These are phyloP conservation scores for Venturia oleaginea DNA, from an alignment of 2,329 filamentous ascomycete species.

Conservation along the genomic window DNA sequence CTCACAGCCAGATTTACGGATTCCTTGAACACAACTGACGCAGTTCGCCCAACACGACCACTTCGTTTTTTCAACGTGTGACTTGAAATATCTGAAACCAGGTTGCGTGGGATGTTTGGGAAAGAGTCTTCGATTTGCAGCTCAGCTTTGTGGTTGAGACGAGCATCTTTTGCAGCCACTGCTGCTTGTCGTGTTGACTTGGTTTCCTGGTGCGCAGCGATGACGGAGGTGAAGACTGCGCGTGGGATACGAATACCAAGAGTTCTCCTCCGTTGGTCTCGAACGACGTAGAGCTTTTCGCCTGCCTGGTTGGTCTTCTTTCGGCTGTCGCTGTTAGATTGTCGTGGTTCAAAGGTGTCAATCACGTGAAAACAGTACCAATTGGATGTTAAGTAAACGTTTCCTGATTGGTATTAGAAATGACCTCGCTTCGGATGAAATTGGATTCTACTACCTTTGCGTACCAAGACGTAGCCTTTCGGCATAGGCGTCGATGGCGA, in stretches of 20 bases:
- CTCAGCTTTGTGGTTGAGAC: not conserved
- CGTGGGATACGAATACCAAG: not conserved
- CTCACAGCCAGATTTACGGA: not conserved
- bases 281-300: not conserved
- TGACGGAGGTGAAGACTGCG: not conserved
- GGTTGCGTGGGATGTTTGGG: not conserved
- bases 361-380: not conserved
- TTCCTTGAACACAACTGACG: not conserved
- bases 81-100: not conserved
- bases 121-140: not conserved
- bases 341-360: not conserved
- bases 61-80: not conserved
- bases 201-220: not conserved
- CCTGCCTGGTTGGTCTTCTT: not conserved
- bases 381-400: not conserved
- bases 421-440: no score
- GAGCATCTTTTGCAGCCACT: not conserved
- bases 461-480: not conserved
- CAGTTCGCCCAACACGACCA: not conserved
- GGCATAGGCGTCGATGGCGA: not conserved
- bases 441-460: not conserved
- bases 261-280: not conserved
- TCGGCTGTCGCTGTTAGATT: not conserved
- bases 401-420: not conserved
- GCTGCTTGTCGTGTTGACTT: not conserved